Conservation (phyloP, 2,329 filamentous ascomycete species). For the Elsinoe batatas region DNA sequence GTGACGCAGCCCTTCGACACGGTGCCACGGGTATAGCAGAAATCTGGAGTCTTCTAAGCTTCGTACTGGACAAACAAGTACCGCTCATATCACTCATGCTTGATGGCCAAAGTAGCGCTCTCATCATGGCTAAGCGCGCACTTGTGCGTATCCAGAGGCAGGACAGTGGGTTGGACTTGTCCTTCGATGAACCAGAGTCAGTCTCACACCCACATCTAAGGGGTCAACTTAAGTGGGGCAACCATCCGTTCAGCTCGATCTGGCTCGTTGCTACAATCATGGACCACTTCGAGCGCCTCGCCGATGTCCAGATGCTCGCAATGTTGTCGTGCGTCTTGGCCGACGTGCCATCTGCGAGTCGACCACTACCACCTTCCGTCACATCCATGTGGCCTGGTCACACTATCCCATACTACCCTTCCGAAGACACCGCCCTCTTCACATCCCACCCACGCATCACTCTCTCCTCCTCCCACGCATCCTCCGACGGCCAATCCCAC, state of each 20-base stretch:
- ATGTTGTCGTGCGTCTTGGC: slow-evolving; percentile 53
- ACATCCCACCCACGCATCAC: slow-evolving; percentile 1
- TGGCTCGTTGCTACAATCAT: slow-evolving; percentile 51
- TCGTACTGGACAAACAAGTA: slow-evolving; percentile 68
- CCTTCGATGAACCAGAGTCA: slow-evolving; percentile 34
- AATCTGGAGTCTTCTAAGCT: slow-evolving; percentile 71
- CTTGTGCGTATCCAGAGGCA: slow-evolving; percentile 42
- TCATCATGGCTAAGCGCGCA: slow-evolving; percentile 59
- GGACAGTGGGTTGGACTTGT: slow-evolving; percentile 39
- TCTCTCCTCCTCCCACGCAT: slow-evolving; percentile 39
- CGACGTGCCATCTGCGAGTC: slow-evolving; percentile 28
- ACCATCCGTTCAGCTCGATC: slow-evolving; percentile 44
- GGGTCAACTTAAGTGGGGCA: slow-evolving; percentile 45
- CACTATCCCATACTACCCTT: slow-evolving; percentile 1
- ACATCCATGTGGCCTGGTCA: slow-evolving; percentile 3
- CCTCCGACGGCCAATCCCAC: slow-evolving; percentile 42
- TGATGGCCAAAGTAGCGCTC: slow-evolving; percentile 47
- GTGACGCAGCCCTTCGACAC: slow-evolving; percentile 60
- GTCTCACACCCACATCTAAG: slow-evolving; percentile 32
- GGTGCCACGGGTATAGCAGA: slow-evolving; percentile 63
- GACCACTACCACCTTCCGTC: neutral
- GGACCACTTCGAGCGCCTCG: slow-evolving; percentile 48
- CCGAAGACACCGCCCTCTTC: slow-evolving; percentile 3
- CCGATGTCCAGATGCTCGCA: slow-evolving; percentile 57
- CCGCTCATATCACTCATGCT: slow-evolving; percentile 51